phyloP scores from a whole-genome alignment of 139 green algal genomes.

The Tetratostichococcus sp. region DNA sequence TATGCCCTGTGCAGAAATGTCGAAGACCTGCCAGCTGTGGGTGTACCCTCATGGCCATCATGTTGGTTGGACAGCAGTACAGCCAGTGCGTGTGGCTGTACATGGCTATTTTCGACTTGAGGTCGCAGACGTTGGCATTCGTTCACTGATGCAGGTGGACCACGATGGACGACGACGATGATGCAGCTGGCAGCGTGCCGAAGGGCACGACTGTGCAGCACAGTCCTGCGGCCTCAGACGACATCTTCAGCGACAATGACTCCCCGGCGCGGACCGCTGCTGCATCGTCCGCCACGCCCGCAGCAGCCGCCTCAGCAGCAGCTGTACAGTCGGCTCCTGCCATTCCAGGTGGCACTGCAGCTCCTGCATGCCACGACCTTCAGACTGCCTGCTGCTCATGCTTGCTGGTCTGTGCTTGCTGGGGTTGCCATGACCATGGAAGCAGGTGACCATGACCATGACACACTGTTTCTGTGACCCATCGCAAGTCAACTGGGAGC shows the following conservation, averaged over 20 bases:
- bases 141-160: conserved; percentile 39
- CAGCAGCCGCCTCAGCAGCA: conserved; percentile 35
- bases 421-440: too few relatives aligned
- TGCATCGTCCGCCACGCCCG: neutral
- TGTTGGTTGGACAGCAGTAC: too few relatives aligned
- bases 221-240: neutral
- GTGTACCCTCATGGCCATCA: too few relatives aligned
- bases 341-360: neutral
- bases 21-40: too few relatives aligned
- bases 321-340: neutral
- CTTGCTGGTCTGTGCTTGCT: too few relatives aligned
- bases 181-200: conserved; percentile 11
- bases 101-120: too few relatives aligned
- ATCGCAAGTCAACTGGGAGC: too few relatives aligned
- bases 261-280: conserved; percentile 1
- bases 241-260: conserved; percentile 28
- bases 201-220: neutral
- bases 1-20: neutral
- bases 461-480: too few relatives aligned
- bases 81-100: too few relatives aligned
- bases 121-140: too few relatives aligned
- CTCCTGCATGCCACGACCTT: too few relatives aligned
- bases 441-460: too few relatives aligned
- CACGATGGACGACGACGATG: conserved; percentile 59
- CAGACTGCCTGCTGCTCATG: neutral